Conservation (phyloP, 129 eudicot species). For the Gnaphalium uliginosum region DNA sequence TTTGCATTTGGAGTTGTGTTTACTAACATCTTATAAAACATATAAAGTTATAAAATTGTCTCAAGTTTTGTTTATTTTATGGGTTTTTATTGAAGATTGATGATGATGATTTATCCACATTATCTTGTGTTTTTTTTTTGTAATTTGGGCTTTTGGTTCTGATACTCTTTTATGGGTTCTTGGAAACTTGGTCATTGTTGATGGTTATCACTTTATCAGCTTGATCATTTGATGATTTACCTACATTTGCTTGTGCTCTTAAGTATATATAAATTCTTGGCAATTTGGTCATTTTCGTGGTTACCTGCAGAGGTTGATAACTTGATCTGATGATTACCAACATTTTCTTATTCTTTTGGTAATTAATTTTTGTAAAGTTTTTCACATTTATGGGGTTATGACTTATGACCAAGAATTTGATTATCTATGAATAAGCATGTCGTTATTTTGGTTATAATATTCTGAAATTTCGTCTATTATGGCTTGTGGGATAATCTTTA, state of each 20-base stretch:
- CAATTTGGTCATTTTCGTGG: neutral
- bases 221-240: conserved; percentile 19
- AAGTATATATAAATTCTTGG: neutral
- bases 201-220: neutral
- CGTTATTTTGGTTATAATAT: no score
- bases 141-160: neutral
- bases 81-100: neutral
- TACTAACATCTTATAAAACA: neutral
- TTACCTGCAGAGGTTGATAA: neutral
- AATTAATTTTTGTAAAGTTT: neutral
- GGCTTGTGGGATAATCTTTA: no score
- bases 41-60: neutral
- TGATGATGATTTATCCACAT: neutral
- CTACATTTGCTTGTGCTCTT: neutral
- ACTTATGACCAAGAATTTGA: no score
- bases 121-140: conserved; percentile 4
- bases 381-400: neutral
- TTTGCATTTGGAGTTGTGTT: conserved; percentile 5
- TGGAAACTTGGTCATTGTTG: neutral
- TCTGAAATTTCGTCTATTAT: no score
- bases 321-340: no score
- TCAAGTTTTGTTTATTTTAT: neutral
- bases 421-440: no score
- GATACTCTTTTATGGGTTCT: neutral
- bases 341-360: neutral